These are phyloP conservation scores for Boeremia exigua DNA, from an alignment of 2,329 filamentous ascomycete species.

Conservation along the genomic window DNA sequence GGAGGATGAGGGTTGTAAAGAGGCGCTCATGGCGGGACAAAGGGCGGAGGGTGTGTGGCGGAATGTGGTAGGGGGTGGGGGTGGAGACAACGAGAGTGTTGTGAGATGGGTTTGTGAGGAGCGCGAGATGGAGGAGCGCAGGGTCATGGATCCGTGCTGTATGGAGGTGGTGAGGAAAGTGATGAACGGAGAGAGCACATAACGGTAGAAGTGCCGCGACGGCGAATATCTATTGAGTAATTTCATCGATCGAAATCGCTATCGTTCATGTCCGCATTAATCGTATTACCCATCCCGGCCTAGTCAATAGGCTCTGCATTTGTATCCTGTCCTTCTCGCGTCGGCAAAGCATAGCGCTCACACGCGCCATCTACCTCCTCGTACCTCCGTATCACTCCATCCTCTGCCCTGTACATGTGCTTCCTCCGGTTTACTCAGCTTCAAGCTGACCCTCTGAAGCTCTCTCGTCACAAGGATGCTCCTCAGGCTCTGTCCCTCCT, in stretches of 20 bases:
- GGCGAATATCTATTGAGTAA: background rate
- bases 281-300: slow-evolving; percentile 6
- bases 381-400: slow-evolving; percentile 28
- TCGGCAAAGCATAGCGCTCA: background rate
- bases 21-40: background rate
- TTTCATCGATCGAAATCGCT: too few species aligned
- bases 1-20: background rate
- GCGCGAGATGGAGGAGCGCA: background rate
- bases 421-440: slow-evolving; percentile 21
- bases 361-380: slow-evolving; percentile 20
- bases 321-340: background rate
- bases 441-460: slow-evolving; percentile 28
- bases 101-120: background rate
- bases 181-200: background rate
- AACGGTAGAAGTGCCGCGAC: background rate
- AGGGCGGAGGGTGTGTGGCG: background rate
- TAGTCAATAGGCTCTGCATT: background rate
- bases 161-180: background rate
- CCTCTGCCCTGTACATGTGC: slow-evolving; percentile 19
- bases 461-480: slow-evolving; percentile 34
- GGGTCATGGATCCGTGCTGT: background rate
- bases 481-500: slow-evolving; percentile 27
- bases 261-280: background rate
- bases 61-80: background rate
- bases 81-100: background rate